Conservation (phyloP, 345 rosid species). For the Laguncularia racemosa region DNA sequence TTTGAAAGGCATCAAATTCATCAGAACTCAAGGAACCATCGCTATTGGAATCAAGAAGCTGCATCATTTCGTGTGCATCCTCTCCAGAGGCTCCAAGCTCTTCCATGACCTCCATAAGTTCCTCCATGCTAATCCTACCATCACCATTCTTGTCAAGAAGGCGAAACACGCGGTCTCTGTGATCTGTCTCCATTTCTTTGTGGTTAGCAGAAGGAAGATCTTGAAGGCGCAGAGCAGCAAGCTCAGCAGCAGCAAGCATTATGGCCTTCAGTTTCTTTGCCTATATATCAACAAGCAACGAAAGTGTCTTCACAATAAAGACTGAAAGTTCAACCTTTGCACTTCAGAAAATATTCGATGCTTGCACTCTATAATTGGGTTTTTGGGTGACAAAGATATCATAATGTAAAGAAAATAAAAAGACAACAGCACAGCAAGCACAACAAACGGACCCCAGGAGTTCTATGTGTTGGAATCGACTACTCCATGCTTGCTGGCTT, state of each 20-base stretch:
- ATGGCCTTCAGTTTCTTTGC: conserved; percentile 83
- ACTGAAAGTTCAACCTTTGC: too few relatives aligned
- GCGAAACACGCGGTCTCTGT: conserved; percentile 58
- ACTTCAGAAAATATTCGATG: too few relatives aligned
- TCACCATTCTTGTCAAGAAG: conserved; percentile 88
- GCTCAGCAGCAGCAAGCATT: conserved; percentile 95
- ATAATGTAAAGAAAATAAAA: too few relatives aligned
- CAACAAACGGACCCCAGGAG: too few relatives aligned
- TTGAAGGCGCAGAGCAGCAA: conserved; percentile 83
- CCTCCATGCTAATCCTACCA: conserved; percentile 93
- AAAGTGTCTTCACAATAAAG: too few relatives aligned
- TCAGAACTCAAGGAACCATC: conserved; percentile 93
- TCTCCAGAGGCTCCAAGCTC: conserved; percentile 95
- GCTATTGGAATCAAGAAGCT: conserved; percentile 83
- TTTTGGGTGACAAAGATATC: too few relatives aligned
- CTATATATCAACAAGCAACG: conserved; percentile 10
- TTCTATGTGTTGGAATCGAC: too few relatives aligned
- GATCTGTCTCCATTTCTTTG: conserved; percentile 38
- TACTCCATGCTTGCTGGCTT: too few relatives aligned
- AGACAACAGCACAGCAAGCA: too few relatives aligned
- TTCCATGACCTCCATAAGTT: conserved; percentile 92
- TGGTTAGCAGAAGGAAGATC: conserved; percentile 54
- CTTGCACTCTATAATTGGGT: too few relatives aligned
- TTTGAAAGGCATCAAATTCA: conserved; percentile 72
- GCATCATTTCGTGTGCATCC: conserved; percentile 93